A percentile compares a stretch with the other conserved stretches of the same genome.
Conservation (phyloP, 345 rosid genomes). For the Alliaria petiolata region DNA sequence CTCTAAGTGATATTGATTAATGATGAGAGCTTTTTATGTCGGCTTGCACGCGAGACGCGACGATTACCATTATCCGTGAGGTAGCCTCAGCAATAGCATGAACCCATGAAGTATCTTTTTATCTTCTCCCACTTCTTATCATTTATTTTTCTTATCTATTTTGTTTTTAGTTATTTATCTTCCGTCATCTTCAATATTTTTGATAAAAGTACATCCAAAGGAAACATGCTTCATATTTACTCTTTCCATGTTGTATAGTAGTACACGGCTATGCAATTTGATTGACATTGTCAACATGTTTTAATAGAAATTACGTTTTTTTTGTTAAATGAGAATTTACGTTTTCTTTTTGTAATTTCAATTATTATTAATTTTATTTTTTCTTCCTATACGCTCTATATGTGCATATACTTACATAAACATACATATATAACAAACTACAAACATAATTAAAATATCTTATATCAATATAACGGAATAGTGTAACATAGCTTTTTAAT, state of each 20-base stretch:
- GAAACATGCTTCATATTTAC: slow-evolving; percentile 12
- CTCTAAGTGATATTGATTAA: neutral
- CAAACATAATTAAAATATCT: neutral
- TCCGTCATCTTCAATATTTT: neutral
- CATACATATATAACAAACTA: neutral
- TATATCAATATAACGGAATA: neutral
- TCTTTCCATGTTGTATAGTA: neutral
- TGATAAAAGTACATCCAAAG: neutral
- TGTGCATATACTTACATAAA: neutral
- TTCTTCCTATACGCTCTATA: neutral
- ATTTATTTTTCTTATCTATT: neutral
- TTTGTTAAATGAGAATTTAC: no score
- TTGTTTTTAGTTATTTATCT: neutral
- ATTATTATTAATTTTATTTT: neutral
- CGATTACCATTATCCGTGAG: slow-evolving; percentile 15
- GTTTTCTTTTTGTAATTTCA: neutral
- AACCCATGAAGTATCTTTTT: neutral
- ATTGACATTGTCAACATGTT: neutral
- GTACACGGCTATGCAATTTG: neutral
- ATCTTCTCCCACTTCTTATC: neutral
- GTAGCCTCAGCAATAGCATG: slow-evolving; percentile 11
- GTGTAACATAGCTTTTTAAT: neutral
- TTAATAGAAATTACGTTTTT: neutral
- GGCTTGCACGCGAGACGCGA: slow-evolving; percentile 35
- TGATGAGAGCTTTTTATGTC: slow-evolving; percentile 19